Base-by-base conservation (phyloP, 345 rosid species). In the Salix arbutifolia region DNA sequence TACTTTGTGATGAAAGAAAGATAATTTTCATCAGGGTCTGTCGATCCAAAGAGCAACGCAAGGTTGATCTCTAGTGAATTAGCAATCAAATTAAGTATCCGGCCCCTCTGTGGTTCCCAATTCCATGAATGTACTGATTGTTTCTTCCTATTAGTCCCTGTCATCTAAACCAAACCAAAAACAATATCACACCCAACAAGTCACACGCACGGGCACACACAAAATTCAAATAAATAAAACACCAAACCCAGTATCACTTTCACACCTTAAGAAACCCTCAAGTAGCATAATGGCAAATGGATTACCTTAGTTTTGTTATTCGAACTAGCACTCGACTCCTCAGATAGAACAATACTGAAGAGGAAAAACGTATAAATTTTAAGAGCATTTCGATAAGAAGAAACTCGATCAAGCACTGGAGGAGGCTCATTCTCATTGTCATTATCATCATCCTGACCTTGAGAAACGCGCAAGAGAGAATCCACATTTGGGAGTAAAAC, bases 401-500 rank as follows among this genome's bases (percentile, higher is more conserved):
- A 48, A 67, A 93, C 74, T 71, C 92, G 86, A 68, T 92, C 97
- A 48, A 88, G 81, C 42, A 90, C 72, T 5, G 82, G 78, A 71
- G 83, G 77, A 64, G 12, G 53, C 9, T 40, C 40, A 66, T 66
- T 17, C 31, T 8, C 30, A 6, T 69, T 13, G 14, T 21, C 72
- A 48, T 44, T 28, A 66, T 82, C 86, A 64, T 75, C 92, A 28
- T 88, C 93, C 75, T 88, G 90, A 40, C 72, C 87, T 64, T 82
- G 91, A 23, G 84, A 83, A 61, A 78, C 77, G 26, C 99, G 84
- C 0, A 93, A 87, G 14, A 93, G 91, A 0, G 92, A 89, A 86
- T 93, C 99, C 1, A 96, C 89, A 77, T 90, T 96, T 10, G 98
- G 99, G 56, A 96, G 97, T 70, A 96, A 96, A 79, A 96, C 98